Percentiles rank a stretch among this genome's conserved stretches.
phyloP scores from a whole-genome alignment of 352 stramenopile species.

The Globisporangium apiculatum region DNA sequence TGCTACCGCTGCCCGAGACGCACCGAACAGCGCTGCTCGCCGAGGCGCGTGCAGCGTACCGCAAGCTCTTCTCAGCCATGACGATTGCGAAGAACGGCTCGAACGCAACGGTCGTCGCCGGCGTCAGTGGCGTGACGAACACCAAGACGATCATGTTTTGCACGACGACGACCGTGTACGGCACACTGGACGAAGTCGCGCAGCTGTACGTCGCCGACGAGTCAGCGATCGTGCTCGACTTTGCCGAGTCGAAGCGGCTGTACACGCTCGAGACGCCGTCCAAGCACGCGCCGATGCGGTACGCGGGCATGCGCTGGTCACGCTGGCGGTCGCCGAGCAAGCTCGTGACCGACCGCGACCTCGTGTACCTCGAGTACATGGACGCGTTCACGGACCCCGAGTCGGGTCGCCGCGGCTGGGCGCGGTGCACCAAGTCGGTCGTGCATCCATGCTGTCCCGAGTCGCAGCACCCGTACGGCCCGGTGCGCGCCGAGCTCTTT shows the following conservation, averaged over 20 bases:
- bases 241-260: conserved; percentile 37
- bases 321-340: conserved; percentile 45
- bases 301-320: conserved; percentile 44
- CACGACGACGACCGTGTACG: conserved; percentile 40
- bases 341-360: conserved; percentile 42
- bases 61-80: conserved; percentile 35
- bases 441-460: conserved; percentile 53
- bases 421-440: conserved; percentile 54
- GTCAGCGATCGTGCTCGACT: conserved; percentile 39
- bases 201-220: conserved; percentile 42
- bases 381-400: conserved; percentile 56
- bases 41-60: conserved; percentile 24
- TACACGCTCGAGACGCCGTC: conserved; percentile 44
- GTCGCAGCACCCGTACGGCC: conserved; percentile 46
- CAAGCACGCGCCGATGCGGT: conserved; percentile 34
- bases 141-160: conserved; percentile 53
- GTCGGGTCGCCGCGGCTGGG: conserved; percentile 54
- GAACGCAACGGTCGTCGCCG: conserved; percentile 24
- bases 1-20: conserved; percentile 26
- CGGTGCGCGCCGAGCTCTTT: conserved; percentile 42
- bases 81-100: conserved; percentile 21
- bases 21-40: conserved; percentile 23
- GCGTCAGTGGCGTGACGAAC: conserved; percentile 17
- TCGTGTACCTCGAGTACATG: conserved; percentile 62
- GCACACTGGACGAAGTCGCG: conserved; percentile 56